Evolutionary conservation across 2,329 filamentous ascomycete genomes (phyloP).

Genomic region (Scedosporium apiospermum): DNA sequence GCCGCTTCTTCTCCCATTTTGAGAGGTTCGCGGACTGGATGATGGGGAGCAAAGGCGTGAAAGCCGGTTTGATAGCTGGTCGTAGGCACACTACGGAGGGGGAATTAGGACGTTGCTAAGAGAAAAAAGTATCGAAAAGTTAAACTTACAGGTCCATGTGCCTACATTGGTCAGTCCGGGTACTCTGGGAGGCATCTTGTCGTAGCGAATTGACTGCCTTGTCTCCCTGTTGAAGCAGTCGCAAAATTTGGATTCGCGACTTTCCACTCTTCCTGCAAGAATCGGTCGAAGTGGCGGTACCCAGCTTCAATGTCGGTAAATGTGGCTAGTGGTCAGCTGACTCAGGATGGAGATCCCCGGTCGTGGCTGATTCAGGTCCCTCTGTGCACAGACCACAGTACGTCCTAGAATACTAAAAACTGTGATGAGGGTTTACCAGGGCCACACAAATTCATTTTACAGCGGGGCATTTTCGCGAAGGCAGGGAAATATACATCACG

Average conservation of each 20-base stretch:
- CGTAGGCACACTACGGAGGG: slow-evolving; percentile 47
- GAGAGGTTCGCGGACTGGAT: slow-evolving; percentile 57
- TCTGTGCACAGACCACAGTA: background rate
- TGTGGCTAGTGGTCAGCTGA: background rate
- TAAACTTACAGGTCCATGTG: slow-evolving; percentile 46
- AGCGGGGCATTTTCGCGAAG: background rate
- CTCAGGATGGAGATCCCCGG: background rate
- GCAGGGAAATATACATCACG: slow-evolving; percentile 1
- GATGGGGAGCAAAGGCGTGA: slow-evolving; percentile 44
- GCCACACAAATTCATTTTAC: slow-evolving; percentile 6
- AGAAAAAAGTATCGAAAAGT: background rate
- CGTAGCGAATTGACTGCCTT: background rate
- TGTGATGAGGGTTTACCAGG: slow-evolving; percentile 6
- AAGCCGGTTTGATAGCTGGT: slow-evolving; percentile 34
- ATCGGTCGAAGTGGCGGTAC: background rate
- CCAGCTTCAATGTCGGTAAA: background rate
- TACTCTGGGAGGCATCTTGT: slow-evolving; percentile 60
- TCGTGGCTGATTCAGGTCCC: background rate
- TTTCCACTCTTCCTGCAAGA: background rate
- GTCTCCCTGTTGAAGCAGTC: background rate
- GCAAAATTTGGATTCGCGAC: slow-evolving; percentile 10
- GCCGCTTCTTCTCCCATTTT: slow-evolving; percentile 52
- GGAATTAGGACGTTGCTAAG: background rate
- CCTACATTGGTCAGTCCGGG: slow-evolving; percentile 49
- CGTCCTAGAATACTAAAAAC: background rate